Evolutionary conservation across 352 stramenopile genomes (phyloP).

Genomic region (Stramenopiles sp.): DNA sequence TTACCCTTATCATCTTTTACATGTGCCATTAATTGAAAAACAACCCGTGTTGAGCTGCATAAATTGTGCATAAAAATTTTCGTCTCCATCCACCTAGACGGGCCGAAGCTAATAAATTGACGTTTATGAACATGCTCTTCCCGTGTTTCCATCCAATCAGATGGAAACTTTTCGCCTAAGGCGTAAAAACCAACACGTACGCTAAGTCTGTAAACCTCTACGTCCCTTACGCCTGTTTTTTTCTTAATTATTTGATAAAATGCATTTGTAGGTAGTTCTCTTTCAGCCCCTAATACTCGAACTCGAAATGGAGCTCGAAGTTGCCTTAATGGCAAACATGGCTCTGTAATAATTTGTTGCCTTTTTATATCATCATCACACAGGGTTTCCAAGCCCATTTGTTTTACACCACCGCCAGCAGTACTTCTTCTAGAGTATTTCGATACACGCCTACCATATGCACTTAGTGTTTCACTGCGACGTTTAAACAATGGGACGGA

Average conservation of each 20-base stretch:
- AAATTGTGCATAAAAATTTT: not conserved
- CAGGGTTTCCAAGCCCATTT: not conserved
- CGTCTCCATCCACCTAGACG: not conserved
- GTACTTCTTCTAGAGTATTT: too few species aligned
- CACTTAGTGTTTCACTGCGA: too few species aligned
- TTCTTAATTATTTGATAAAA: not conserved
- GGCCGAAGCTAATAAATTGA: not conserved
- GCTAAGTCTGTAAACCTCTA: not conserved
- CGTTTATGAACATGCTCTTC: not conserved
- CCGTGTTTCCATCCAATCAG: not conserved
- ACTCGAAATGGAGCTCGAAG: not conserved
- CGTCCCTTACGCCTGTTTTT: not conserved
- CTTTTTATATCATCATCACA: not conserved
- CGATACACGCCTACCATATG: too few species aligned
- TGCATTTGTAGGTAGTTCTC: not conserved
- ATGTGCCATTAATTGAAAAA: not conserved
- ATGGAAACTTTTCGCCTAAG: not conserved
- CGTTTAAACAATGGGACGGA: too few species aligned
- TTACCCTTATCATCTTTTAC: not conserved
- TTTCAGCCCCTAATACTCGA: not conserved
- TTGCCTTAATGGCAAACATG: not conserved
- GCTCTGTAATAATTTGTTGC: not conserved
- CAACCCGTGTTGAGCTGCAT: not conserved
- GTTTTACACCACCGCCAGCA: not conserved
- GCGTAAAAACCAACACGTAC: not conserved